Base-by-base conservation (phyloP, 768 basidiomycete genomes). In the Naganishia vaughanmartiniae region DNA sequence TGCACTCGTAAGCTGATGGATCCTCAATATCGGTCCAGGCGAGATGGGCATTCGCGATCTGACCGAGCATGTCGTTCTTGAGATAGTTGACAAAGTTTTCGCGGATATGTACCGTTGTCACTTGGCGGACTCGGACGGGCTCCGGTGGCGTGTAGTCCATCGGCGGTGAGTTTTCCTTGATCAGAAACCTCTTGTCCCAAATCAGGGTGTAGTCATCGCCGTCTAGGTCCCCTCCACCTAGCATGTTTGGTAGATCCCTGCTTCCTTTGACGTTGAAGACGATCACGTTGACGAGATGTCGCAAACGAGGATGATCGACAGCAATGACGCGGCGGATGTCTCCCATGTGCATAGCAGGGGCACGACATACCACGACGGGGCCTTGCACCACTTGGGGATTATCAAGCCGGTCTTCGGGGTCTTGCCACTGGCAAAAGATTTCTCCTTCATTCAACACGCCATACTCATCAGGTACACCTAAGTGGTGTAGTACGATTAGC, bases 71-170 rank as follows among this genome's bases (percentile, higher is more conserved):
- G 42, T 71, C 55, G 19, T 54, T 39, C 36, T 77, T 72, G 21
- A 81, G 77, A 65, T 77, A 80, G 31, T 79, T 74, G 9, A 76
- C 75, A 66, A 80, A 79, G 60, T 79, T 80, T 74, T 80, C 77
- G 56, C 79, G 76, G 17, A 81, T 58, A 54, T 80, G 63, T 0
- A 30, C 55, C 45, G 77, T 77, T 0, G 77, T 76, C 17, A 81
- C 78, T 33, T 70, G 54, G 7, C 53, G 15, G 12, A 79, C 77
- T 34, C 57, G 48, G 2, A 70, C 66, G 1, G 80, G 79, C 15
- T 57, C 54, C 0, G 76, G 77, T 15, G 80, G 75, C 6, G 74
- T 75, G 67, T 80, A 79, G 56, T 79, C 72, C 76, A 81, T 79
- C 5, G 80, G 73, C 11, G 56, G 26, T 3, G 56, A 31, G 14